Evolutionary conservation across 192 early-diverging fungal species (phyloP), one percentile per base, ranked within the genome.

Genomic region (Gorgonomyces haynaldii): DNA sequence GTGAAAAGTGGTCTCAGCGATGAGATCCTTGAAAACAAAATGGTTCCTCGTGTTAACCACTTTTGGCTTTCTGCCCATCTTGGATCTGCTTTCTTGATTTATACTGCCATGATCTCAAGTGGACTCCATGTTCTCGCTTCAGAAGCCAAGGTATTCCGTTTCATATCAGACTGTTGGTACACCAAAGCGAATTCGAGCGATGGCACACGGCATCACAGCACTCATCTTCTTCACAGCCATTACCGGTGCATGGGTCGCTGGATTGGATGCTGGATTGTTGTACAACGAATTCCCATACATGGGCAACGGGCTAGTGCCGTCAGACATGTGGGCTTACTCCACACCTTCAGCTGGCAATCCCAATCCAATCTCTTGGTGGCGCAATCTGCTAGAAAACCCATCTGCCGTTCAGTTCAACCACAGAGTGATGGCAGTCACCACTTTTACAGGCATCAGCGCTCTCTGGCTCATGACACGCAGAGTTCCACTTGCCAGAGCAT

Each of bases 231-330:
- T 88, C 15, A 95, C 94, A 10, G 84, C 85, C 15, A 63, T 97
- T 45, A 89, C 89, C 2, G 64, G 91, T 42, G 94, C 85, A 19
- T 82, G 94, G 61, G 94, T 98, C 6, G 94, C 94, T 32, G 94
- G 94, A 13, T 68, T 98, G 20, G 94, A 98, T 58, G 94, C 94
- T 26, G 94, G 95, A 6, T 66, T 98, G 21, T 76, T 96, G 39
- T 98, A 96, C 72, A 91, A 98, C 67, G 89, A 92, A 70, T 98
- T 89, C 59, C 95, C 95, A 1, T 69, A 72, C 38, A 98, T 98
- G 95, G 95, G 90, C 39, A 67, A 70, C 23, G 74, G 81, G 6
- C 50, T 90, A n/a, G 62, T 89, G 13, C 94, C 91, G 26, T 67
- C 62, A 1, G 66, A 71, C 54, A 69, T 69, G 64, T 69, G 66